Evolutionary conservation across 805 yeast species (phyloP), one percentile per base, ranked within the genome.

Genomic region (Ogataea glucozyma): DNA sequence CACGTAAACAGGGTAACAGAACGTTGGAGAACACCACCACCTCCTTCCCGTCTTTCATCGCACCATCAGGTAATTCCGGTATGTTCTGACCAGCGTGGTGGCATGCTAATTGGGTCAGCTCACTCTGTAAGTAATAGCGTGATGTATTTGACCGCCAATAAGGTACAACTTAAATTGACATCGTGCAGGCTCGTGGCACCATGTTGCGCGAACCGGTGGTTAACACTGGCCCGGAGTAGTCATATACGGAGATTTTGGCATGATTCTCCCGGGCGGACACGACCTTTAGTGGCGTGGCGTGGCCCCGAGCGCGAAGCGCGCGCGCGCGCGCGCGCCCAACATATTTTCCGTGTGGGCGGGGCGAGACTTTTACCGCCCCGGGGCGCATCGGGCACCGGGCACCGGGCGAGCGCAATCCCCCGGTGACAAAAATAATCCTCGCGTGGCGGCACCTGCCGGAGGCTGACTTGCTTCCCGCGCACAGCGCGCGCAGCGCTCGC

Each of bases 181-280:
- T 9, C 31, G 31, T n/a, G 16, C 31, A 11, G 11, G 18, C 23
- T 12, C 23, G 26, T 31, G 35, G 35, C 26, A 20, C 26, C 35
- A 30, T 30, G 32, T 30, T 16, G 21, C 31, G n/a, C 26, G 11
- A 22, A 22, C 31, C 36, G 20, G 40, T 47, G 50, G 50, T 47
- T 40, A 40, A 47, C 50, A 47, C 45, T 40, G 47, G 45, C 50
- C 50, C 50, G 50, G 50, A 47, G 50, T 43, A 43, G 50, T 43
- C 47, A 47, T 47, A 23, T 37, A 37, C 31, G 26, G 23, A 37
- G 37, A 31, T 31, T 38, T 47, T 43, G 47, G 47, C 50, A 44
- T 47, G 50, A 47, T 47, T 33, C 26, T 33, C 20, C 13, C 23
- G 11, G 37, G 18, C 12, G 31, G 34, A 40, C 50, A 47, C 50